Evolutionary conservation across 768 basidiomycete species (phyloP), one percentile per base, ranked within the genome.

Genomic region (Psilocybe cyanescens): DNA sequence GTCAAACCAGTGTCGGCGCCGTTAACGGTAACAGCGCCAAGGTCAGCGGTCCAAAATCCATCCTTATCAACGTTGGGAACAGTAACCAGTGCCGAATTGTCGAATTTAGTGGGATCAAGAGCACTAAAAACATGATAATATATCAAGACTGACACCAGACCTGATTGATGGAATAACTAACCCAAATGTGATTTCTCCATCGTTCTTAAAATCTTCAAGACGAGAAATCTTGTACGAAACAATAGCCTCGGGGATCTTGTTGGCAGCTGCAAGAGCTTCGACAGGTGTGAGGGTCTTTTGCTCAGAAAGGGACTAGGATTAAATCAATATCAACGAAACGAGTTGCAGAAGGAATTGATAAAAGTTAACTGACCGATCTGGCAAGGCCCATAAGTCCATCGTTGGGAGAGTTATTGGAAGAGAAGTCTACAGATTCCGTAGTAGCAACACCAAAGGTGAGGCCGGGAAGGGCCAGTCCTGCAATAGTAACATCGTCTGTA

Each of bases 221-320:
- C 94, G 90, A 2, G 91, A 81, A 58, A 96, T 86, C 77, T 91
- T 94, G 83, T 84, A 94, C 8, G 91, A 91, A 9, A 86, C 84
- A 68, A 95, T 89, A 3, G 91, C 82, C 5, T 82, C 79, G 28
- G 75, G 64, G 58, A 95, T 86, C 55, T 85, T 75, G 31, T 86
- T 86, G 4, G 76, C 77, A 17, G 77, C 62, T 2, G 85, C 87
- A 35, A 95, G 79, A 2, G 89, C 73, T 74, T 95, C 92, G 35
- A 91, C 81, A 7, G 91, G 91, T 0, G 93, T 95, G 6, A 74
- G 72, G 2, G 83, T 82, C 45, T 76, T 64, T 70, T 95, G 86
- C 62, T 88, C 65, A 28, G 92, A 93, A 53, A 95, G 78, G 4
- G 70, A 75, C 84, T 89, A 3, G 4, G 19, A 35, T 14, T 28